Percentiles rank a stretch among this genome's conserved stretches.
Evolutionary conservation across 495 filamentous ascomycete genomes (phyloP).

Genomic region (Viridothelium virens): DNA sequence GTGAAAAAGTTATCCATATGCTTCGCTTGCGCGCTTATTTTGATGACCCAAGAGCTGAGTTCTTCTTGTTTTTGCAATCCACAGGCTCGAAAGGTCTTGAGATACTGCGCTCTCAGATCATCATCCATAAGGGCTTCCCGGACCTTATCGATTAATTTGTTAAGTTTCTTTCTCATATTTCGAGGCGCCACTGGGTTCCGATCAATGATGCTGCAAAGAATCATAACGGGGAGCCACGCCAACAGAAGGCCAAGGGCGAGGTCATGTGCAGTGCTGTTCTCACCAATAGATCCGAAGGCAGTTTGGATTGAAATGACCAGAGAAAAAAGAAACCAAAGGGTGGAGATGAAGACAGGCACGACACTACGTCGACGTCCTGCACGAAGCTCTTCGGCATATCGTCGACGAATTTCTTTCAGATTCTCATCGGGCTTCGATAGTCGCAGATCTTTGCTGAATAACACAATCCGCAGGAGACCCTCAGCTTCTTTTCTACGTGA

Average conservation of each 20-base stretch:
- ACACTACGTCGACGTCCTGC: constrained; percentile 36
- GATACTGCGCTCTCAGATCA: constrained; percentile 21
- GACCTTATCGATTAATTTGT: constrained; percentile 32
- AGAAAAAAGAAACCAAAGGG: constrained; percentile 36
- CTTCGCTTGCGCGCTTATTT: constrained; percentile 15
- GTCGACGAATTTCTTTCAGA: constrained; percentile 26
- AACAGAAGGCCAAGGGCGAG: constrained; percentile 43
- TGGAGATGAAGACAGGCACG: constrained; percentile 38
- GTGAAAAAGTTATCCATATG: constrained; percentile 31
- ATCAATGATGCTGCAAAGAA: constrained; percentile 42
- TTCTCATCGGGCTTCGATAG: constrained; percentile 16
- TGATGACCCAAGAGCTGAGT: constrained; percentile 15
- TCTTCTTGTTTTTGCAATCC: constrained; percentile 7
- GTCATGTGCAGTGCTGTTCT: constrained; percentile 38
- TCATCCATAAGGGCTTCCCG: constrained; percentile 29
- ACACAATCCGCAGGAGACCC: constrained; percentile 34
- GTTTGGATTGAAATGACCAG: constrained; percentile 40
- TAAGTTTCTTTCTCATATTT: constrained; percentile 35
- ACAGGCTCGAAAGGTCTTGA: constrained; percentile 18
- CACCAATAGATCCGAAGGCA: constrained; percentile 39
- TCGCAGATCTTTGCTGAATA: constrained; percentile 36
- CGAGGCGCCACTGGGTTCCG: constrained; percentile 41
- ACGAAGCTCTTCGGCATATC: constrained; percentile 34
- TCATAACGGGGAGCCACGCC: constrained; percentile 44
- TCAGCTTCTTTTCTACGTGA: constrained; percentile 27